A percentile compares a stretch with the other conserved stretches of the same genome.
Evolutionary conservation across 2,329 filamentous ascomycete species (phyloP).

Genomic region (Microsporum ferrugineum): DNA sequence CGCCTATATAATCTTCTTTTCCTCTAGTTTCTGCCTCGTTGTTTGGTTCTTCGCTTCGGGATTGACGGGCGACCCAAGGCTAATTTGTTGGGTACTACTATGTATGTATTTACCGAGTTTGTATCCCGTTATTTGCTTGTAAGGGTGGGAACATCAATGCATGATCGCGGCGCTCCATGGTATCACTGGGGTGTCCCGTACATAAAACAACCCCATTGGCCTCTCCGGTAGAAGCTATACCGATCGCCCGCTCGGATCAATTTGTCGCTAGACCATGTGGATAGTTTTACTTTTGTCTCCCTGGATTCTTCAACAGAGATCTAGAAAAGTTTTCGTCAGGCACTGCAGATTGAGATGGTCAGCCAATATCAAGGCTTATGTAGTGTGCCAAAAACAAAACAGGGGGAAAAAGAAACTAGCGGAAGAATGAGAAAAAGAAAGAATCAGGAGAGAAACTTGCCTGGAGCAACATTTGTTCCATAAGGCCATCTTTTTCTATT

Average conservation of each 20-base stretch:
- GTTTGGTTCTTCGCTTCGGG: background rate
- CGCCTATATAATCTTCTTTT: background rate
- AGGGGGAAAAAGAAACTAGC: background rate
- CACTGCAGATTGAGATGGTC: background rate
- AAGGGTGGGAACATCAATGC: background rate
- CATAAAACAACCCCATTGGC: constrained; percentile 3
- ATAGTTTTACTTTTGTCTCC: background rate
- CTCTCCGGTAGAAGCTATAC: background rate
- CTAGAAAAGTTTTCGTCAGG: background rate
- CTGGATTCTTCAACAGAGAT: constrained; percentile 1
- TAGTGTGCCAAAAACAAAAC: background rate
- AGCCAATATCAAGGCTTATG: background rate
- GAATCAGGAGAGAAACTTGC: background rate
- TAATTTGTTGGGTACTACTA: background rate
- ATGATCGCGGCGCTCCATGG: background rate
- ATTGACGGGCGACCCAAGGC: background rate
- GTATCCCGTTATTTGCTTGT: background rate
- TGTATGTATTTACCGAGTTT: background rate
- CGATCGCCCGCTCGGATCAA: constrained; percentile 1
- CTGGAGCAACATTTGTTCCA: background rate
- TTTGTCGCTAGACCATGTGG: constrained; percentile 1
- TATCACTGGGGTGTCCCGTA: background rate
- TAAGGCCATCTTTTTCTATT: background rate
- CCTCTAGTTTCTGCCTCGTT: background rate
- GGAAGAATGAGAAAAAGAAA: background rate